Base-by-base conservation (phyloP, 331 rosid genomes). In the Cydonia oblonga region DNA sequence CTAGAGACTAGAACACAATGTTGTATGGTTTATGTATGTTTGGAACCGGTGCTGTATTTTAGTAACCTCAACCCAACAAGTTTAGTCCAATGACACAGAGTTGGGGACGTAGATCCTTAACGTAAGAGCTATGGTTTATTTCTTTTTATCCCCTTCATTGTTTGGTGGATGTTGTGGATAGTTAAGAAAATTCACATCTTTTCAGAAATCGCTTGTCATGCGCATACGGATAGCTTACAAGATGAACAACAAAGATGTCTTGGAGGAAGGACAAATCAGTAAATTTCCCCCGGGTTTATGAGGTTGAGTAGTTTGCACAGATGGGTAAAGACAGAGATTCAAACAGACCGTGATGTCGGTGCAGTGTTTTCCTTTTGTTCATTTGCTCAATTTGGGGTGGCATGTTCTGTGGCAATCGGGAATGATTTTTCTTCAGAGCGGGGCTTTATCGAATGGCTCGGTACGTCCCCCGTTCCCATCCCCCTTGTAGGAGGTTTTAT, bases 191-290 rank as follows among this genome's bases (percentile, higher is more conserved):
- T 64, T 70, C 64, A 30, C 75, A 12, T 24, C 62, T 73, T 84
- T 87, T 73, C 96, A 95, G 99, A 95, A 95, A 91, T 81, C 89
- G 61, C 93, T 91, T 24, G 83, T 95, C 81, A 95, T 95, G 99
- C 97, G 97, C 70, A 72, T 87, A 79, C 86, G 96, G 87, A 91
- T 90, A 80, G 93, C 96, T 19, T 95, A 90, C 93, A 91, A 91
- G 90, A 63, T 76, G 75, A 87, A 95, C 81, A 85, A 90, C 79
- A 84, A 87, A 84, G 99, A 91, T 78, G 64, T 88, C 10, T 78
- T 95, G 84, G 99, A 90, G 87, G 97, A 95, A 81, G 99, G 96
- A 23, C 99, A 95, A 82, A 69, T 95, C 77, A 88, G 49, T 78
- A 95, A 86, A 64, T 91, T 95, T 28, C 99, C 99, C 53, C 87